These are phyloP conservation scores for Erodium trifolium DNA, from an alignment of 441 rosid genomes.

Conservation along the genomic window DNA sequence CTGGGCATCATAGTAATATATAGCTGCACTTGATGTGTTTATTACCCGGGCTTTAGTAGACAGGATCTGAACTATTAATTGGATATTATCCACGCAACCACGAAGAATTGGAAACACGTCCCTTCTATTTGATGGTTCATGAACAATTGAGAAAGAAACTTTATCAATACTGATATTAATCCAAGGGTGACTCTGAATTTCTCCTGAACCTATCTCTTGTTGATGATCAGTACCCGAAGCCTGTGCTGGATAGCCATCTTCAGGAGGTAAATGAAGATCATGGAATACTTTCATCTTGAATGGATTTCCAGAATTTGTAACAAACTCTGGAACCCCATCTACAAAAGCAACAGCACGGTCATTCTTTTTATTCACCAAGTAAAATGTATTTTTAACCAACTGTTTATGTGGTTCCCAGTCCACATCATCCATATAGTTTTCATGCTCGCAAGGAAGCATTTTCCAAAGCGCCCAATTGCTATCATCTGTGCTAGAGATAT, in stretches of 20 bases:
- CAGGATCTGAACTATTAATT: slow-evolving; percentile 51
- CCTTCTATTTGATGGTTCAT: slow-evolving; percentile 64
- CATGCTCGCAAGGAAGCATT: slow-evolving; percentile 41
- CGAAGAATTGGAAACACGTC: slow-evolving; percentile 69
- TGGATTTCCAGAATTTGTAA: slow-evolving; percentile 84
- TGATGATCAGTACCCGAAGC: slow-evolving; percentile 24
- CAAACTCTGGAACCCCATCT: slow-evolving; percentile 78
- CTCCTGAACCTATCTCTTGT: slow-evolving; percentile 33
- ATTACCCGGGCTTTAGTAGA: slow-evolving; percentile 63
- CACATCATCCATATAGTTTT: slow-evolving; percentile 45
- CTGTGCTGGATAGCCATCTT: slow-evolving; percentile 25
- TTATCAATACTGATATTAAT: slow-evolving; percentile 46
- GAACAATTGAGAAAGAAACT: slow-evolving; percentile 58
- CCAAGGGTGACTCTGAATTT: slow-evolving; percentile 41
- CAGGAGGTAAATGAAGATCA: slow-evolving; percentile 28
- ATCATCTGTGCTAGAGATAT: slow-evolving; percentile 52
- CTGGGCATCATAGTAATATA: slow-evolving; percentile 66
- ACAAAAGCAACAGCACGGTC: slow-evolving; percentile 69
- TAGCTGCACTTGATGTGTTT: slow-evolving; percentile 36
- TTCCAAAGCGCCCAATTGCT: slow-evolving; percentile 62
- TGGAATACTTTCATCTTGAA: slow-evolving; percentile 77
- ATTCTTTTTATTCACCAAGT: slow-evolving; percentile 80
- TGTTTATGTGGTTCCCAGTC: slow-evolving; percentile 62
- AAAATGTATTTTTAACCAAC: slow-evolving; percentile 52
- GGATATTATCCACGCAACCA: slow-evolving; percentile 42